These are phyloP conservation scores for Candida andamanensis DNA, from an alignment of 805 yeast genomes.

Conservation along the genomic window DNA sequence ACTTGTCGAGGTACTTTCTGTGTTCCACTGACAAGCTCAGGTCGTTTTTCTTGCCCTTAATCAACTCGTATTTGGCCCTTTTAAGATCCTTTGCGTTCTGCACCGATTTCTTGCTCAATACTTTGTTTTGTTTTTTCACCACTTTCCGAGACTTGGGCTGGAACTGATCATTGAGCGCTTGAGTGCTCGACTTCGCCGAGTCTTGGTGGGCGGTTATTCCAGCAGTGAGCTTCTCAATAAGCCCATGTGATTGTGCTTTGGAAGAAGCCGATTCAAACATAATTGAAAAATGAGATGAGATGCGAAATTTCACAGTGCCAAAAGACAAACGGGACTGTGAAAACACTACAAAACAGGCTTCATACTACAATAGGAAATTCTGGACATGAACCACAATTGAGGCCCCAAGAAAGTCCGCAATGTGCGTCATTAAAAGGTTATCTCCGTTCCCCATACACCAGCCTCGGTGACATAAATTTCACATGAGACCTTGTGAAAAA, in stretches of 20 bases:
- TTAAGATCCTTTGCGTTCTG: slow-evolving; percentile 29
- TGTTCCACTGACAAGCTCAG: slow-evolving; percentile 25
- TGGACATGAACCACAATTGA: no score
- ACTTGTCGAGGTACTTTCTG: slow-evolving; percentile 32
- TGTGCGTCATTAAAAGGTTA: no score
- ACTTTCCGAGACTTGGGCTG: slow-evolving; percentile 13
- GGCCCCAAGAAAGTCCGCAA: no score
- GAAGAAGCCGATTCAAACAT: slow-evolving; percentile 27
- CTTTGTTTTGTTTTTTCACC: slow-evolving; percentile 19
- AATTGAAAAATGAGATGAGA: slow-evolving; percentile 7
- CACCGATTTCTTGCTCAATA: slow-evolving; percentile 24
- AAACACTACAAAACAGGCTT: background rate
- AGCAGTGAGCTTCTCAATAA: slow-evolving; percentile 43
- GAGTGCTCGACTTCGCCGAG: slow-evolving; percentile 14
- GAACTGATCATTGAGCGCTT: slow-evolving; percentile 16
- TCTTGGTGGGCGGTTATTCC: no score
- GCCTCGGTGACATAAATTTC: no score
- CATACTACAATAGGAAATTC: no score
- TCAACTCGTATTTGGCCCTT: slow-evolving; percentile 34
- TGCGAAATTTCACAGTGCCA: no score
- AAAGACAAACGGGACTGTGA: no score
- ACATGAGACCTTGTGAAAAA: slow-evolving; percentile 4
- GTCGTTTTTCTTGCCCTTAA: slow-evolving; percentile 25
- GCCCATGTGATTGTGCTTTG: slow-evolving; percentile 30
- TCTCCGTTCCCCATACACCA: no score